Conservation (phyloP, 306 rosid genomes). For the Oemleria cerasiformis region DNA sequence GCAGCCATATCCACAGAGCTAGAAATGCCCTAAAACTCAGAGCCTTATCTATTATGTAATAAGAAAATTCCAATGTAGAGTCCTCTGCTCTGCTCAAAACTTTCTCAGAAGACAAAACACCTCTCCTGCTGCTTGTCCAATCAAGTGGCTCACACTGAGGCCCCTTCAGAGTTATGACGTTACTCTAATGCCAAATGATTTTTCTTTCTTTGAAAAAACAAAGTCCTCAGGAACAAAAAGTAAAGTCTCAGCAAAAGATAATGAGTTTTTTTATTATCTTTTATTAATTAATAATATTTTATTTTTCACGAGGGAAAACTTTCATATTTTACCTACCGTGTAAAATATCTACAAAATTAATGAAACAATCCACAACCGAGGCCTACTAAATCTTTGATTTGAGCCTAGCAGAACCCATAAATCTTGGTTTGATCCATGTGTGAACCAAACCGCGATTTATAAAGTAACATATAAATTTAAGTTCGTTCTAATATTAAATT, state of each 20-base stretch:
- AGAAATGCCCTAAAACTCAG: not conserved
- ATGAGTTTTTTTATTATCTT: not conserved
- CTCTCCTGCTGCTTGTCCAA: not conserved
- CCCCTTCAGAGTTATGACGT: too few relatives aligned
- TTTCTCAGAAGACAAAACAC: not conserved
- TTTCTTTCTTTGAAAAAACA: not conserved
- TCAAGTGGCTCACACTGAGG: not conserved
- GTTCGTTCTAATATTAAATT: too few relatives aligned
- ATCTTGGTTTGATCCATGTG: too few relatives aligned
- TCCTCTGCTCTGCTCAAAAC: not conserved
- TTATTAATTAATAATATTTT: too few relatives aligned
- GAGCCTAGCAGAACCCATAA: too few relatives aligned
- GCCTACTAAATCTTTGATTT: too few relatives aligned
- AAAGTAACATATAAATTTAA: too few relatives aligned
- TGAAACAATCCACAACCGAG: too few relatives aligned
- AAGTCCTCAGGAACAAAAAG: not conserved
- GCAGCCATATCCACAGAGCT: conserved; percentile 58
- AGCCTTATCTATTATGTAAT: not conserved
- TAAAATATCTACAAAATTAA: too few relatives aligned
- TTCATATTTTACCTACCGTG: too few relatives aligned
- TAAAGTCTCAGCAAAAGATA: not conserved
- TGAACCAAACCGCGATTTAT: too few relatives aligned
- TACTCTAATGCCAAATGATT: not conserved
- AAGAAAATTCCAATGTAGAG: not conserved
- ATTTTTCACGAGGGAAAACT: too few relatives aligned